phyloP scores from a whole-genome alignment of 2,329 filamentous ascomycete genomes.

The Arthrobotrys iridis region DNA sequence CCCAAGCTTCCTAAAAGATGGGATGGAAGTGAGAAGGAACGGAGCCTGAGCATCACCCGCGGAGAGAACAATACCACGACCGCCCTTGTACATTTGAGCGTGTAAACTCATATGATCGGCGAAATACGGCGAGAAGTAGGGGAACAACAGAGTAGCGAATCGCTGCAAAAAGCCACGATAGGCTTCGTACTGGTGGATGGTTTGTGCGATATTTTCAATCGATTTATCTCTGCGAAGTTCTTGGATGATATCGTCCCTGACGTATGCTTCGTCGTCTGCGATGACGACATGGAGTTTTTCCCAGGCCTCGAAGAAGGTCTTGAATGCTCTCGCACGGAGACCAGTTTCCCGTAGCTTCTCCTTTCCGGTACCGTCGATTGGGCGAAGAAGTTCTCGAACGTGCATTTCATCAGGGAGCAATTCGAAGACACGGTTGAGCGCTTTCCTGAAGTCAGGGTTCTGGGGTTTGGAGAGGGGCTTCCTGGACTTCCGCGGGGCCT shows the following conservation, averaged over 20 bases:
- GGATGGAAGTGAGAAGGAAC: slow-evolving; percentile 64
- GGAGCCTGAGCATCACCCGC: slow-evolving; percentile 63
- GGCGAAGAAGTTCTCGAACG: slow-evolving; percentile 61
- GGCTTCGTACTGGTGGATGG: slow-evolving; percentile 63
- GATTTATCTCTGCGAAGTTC: slow-evolving; percentile 59
- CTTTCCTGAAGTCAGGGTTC: slow-evolving; percentile 52
- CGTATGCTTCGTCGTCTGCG: slow-evolving; percentile 60
- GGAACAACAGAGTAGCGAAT: slow-evolving; percentile 62
- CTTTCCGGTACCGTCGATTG: slow-evolving; percentile 62
- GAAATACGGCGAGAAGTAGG: slow-evolving; percentile 63
- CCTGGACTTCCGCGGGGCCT: background rate
- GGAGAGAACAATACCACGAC: slow-evolving; percentile 64
- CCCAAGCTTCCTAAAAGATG: slow-evolving; percentile 61
- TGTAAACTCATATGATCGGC: slow-evolving; percentile 64
- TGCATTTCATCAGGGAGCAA: slow-evolving; percentile 60
- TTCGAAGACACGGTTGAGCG: slow-evolving; percentile 58
- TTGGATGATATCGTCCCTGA: slow-evolving; percentile 63
- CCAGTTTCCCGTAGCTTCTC: slow-evolving; percentile 62
- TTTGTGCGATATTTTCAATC: slow-evolving; percentile 58
- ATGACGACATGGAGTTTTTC: slow-evolving; percentile 60
- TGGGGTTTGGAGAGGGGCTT: background rate
- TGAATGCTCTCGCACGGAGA: slow-evolving; percentile 62
- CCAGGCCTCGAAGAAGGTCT: slow-evolving; percentile 63
- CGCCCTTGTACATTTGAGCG: slow-evolving; percentile 62
- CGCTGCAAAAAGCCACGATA: slow-evolving; percentile 62